phyloP scores from a whole-genome alignment of 192 early-diverging fungal genomes.

The Coemansia furcata region DNA sequence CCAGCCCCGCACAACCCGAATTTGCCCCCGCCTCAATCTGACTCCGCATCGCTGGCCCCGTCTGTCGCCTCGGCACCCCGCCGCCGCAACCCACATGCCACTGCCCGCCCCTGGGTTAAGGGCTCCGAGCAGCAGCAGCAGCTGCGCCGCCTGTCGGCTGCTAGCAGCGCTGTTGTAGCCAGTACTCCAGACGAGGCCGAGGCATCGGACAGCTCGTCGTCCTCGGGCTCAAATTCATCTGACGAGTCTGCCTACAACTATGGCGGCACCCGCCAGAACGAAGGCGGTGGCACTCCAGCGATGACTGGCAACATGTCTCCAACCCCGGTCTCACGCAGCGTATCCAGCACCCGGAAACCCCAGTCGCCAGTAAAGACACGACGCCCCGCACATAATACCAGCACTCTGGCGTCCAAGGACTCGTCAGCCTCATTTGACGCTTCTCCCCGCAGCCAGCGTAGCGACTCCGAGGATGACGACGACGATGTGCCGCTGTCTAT shows the following conservation, averaged over 20 bases:
- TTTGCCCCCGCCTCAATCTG: conserved; percentile 5
- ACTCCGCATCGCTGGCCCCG: neutral
- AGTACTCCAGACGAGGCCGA: neutral
- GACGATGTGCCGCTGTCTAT: conserved; percentile 44
- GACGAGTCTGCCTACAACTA: conserved; percentile 29
- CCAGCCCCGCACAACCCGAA: conserved; percentile 37
- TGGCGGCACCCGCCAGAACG: conserved; percentile 15
- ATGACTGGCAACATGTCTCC: neutral
- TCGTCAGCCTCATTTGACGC: neutral
- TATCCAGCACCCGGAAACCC: conserved; percentile 1
- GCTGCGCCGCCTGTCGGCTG: conserved; percentile 3
- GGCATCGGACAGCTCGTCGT: conserved; percentile 13
- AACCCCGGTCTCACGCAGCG: conserved; percentile 6
- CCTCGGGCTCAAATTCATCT: conserved; percentile 13
- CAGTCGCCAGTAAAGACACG: neutral
- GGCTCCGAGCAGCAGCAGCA: conserved; percentile 4
- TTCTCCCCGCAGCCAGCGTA: neutral
- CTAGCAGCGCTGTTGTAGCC: neutral
- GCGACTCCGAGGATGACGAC: conserved; percentile 19
- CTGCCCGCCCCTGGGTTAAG: conserved; percentile 33
- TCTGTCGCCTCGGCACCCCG: neutral
- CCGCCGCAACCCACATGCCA: conserved; percentile 11
- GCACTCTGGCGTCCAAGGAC: neutral
- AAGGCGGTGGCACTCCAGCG: conserved; percentile 9
- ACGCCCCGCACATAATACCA: neutral